A percentile compares a stretch with the other conserved stretches of the same genome.
phyloP scores from a whole-genome alignment of 2,329 filamentous ascomycete species.

The Aspergillus felis region DNA sequence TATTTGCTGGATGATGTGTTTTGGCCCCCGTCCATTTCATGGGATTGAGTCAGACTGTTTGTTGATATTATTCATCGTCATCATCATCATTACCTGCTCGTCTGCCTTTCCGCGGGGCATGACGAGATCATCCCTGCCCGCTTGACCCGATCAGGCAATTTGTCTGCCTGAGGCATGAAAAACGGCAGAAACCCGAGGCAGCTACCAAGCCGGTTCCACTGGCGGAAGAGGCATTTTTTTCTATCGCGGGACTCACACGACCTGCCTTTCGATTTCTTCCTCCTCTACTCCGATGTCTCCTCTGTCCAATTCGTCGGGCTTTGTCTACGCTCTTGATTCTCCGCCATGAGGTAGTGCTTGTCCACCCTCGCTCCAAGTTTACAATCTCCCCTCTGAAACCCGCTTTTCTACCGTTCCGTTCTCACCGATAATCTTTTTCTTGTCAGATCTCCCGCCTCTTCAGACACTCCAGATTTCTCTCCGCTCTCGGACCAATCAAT shows the following conservation, averaged over 20 bases:
- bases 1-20: not conserved
- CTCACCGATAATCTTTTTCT: constrained; percentile 20
- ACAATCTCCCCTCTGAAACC: constrained; percentile 8
- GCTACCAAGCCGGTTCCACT: constrained; percentile 29
- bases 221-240: constrained; percentile 32
- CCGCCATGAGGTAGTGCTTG: constrained; percentile 34
- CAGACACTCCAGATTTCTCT: constrained; percentile 24
- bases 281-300: constrained; percentile 19
- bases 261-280: constrained; percentile 16
- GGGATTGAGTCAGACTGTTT: not conserved
- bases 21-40: constrained; percentile 8
- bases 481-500: constrained; percentile 16
- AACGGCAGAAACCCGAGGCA: constrained; percentile 22
- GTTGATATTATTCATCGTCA: not conserved
- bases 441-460: constrained; percentile 27
- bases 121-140: constrained; percentile 7
- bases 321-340: constrained; percentile 15
- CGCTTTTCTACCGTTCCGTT: constrained; percentile 13
- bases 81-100: not conserved
- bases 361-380: constrained; percentile 15
- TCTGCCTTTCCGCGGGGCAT: constrained; percentile 21
- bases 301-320: constrained; percentile 18
- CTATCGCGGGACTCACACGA: constrained; percentile 34
- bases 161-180: constrained; percentile 23
- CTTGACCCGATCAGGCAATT: constrained; percentile 22